Base-by-base conservation (phyloP, 139 green algal species). In the Coccomyxa sp. region DNA sequence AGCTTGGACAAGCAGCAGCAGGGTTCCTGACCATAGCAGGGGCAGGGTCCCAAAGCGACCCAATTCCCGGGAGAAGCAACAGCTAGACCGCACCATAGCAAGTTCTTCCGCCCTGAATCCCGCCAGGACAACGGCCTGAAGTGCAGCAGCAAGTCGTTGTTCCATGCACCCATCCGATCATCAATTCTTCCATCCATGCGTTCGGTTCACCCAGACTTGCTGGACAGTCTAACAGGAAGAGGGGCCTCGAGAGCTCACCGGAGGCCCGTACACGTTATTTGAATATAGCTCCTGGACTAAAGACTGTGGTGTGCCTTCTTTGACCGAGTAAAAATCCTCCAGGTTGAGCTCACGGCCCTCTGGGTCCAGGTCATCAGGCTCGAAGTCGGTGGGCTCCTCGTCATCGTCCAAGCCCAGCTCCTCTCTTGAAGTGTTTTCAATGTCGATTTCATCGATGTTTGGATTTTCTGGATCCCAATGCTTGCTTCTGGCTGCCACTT, bases 41-140 rank as follows among this genome's bases (percentile, higher is more conserved):
- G 38, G 7, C 3, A 51, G 38, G 38, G 38, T 51, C 38, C 38
- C 38, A 51, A 51, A 51, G 7, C 38, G 38, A 51, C 38, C 38
- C 38, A 11, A 51, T 51, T 51, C 38, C 38, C 38, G 38, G 38
- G 38, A 51, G 38, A 51, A 51, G 38, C 38, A 51, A 51, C 38
- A 51, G 38, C 38, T 51, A 51, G 38, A 7, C 38, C 63, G 18
- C 45, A 58, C 58, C 38, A 81, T 58, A 21, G 77, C 77, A 16
- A 66, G 27, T 58, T 82, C 79, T 58, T 82, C 79, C 27, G 45
- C 31, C 25, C 79, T 51, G 51, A 82, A 67, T 23, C 79, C 79
- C 17, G 79, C 79, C 11, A 75, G 15, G 25, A 82, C 32, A 51
- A 74, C 23, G 1, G 79, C 58, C 79, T 82, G 76, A 7, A 38